Conservation (phyloP, 1,139 yeast species). For the Saccharomyces hybrid region DNA sequence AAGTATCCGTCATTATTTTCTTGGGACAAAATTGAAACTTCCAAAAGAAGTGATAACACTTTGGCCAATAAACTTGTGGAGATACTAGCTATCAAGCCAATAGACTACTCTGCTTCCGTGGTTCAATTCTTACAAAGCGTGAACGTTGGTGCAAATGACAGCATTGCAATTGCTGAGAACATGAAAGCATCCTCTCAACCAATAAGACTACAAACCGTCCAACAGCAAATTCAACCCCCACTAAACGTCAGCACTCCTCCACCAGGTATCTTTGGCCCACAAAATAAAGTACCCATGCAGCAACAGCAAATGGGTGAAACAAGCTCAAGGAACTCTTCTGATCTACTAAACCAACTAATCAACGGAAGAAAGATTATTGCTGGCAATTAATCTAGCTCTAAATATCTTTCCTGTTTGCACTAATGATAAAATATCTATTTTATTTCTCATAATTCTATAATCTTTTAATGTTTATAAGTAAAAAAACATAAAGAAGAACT, state of each 20-base stretch:
- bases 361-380: conserved; percentile 50
- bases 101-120: conserved; percentile 29
- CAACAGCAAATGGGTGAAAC: conserved; percentile 15
- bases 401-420: not conserved
- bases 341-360: conserved; percentile 61
- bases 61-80: conserved; percentile 30
- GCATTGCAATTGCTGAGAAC: conserved; percentile 5
- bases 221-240: conserved; percentile 25
- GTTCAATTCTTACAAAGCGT: conserved; percentile 28
- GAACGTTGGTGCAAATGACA: conserved; percentile 10
- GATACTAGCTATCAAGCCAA: conserved; percentile 29
- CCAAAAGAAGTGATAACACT: conserved; percentile 26
- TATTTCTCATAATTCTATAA: not conserved
- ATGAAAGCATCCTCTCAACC: conserved; percentile 1
- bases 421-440: not conserved
- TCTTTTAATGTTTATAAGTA: not conserved
- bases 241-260: conserved; percentile 31
- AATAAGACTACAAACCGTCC: conserved; percentile 9
- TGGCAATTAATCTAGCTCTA: conserved; percentile 12
- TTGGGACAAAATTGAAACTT: conserved; percentile 30
- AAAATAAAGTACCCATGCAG: conserved; percentile 15
- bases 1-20: conserved; percentile 40
- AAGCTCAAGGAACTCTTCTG: conserved; percentile 43
- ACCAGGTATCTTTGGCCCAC: conserved; percentile 38
- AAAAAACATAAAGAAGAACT: not conserved